These are phyloP conservation scores for Acanthamoeba lenticulata DNA, from an alignment of 208 protist genomes.

Conservation along the genomic window DNA sequence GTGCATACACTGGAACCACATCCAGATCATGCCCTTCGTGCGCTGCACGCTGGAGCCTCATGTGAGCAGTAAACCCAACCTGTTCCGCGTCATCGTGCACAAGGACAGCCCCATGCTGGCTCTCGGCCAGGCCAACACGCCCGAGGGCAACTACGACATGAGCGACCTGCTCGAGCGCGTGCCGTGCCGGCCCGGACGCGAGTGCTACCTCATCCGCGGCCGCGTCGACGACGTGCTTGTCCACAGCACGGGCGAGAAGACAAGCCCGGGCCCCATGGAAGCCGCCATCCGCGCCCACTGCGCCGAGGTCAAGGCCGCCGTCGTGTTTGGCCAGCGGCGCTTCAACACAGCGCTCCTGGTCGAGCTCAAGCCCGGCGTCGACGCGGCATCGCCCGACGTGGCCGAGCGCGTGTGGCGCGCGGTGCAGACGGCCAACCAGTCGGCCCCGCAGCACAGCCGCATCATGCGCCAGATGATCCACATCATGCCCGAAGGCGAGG, in stretches of 20 bases:
- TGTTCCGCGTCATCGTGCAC: not conserved
- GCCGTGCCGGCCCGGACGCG: not conserved
- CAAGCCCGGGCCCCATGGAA: not conserved
- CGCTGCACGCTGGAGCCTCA: not conserved
- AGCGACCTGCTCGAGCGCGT: slow-evolving; percentile 15
- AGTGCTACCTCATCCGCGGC: not conserved
- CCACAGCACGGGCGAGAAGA: slow-evolving; percentile 20
- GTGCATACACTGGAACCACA: not conserved
- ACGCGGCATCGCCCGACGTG: not conserved
- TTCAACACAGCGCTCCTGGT: not conserved
- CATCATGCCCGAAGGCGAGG: not conserved
- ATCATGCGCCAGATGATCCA: not conserved
- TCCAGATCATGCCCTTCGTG: not conserved
- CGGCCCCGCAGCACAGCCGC: slow-evolving; percentile 23
- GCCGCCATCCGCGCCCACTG: not conserved
- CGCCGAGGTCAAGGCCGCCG: not conserved
- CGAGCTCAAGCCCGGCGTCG: not conserved
- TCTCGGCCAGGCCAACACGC: not conserved
- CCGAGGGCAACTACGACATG: slow-evolving; percentile 10
- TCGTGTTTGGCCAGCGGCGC: not conserved
- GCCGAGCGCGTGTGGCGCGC: not conserved
- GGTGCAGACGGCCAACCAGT: not conserved
- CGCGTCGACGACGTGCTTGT: not conserved
- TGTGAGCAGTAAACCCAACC: not conserved
- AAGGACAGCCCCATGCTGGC: not conserved